A percentile compares a stretch with the other conserved stretches of the same genome.
These are phyloP conservation scores for Austroboletus niveus DNA, from an alignment of 1,284 basidiomycete species.

Conservation along the genomic window DNA sequence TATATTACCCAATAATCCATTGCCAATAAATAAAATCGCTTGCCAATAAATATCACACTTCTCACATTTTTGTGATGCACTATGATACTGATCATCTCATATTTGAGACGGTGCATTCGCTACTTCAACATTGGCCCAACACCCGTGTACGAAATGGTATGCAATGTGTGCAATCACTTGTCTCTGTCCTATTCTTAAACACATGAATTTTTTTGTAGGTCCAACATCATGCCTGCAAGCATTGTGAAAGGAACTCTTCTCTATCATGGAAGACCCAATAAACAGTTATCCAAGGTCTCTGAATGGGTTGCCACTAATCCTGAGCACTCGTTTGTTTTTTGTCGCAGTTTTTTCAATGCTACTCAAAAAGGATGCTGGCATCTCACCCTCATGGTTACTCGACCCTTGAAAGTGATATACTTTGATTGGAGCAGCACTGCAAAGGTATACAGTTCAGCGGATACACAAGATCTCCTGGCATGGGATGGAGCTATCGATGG, in stretches of 20 bases:
- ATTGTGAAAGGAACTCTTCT: conserved; percentile 25
- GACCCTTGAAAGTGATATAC: conserved; percentile 41
- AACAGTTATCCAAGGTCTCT: background rate
- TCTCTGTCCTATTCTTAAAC: no score
- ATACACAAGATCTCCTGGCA: conserved; percentile 42
- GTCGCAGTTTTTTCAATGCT: conserved; percentile 7
- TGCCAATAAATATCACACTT: no score
- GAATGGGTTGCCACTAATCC: conserved; percentile 29
- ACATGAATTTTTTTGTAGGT: conserved; percentile 26
- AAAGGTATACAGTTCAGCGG: conserved; percentile 39
- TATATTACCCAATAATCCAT: no score
- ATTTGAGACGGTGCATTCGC: no score
- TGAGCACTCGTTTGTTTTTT: conserved; percentile 43
- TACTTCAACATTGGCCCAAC: no score
- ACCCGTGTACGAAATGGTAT: no score
- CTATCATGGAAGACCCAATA: conserved; percentile 23
- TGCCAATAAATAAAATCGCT: no score
- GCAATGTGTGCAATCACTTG: no score
- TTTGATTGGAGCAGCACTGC: conserved; percentile 44
- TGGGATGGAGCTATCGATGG: conserved; percentile 31
- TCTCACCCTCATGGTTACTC: conserved; percentile 21
- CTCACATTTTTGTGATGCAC: no score
- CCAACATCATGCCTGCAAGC: conserved; percentile 42
- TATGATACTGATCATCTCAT: no score
- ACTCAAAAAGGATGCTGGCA: no score